phyloP scores from a whole-genome alignment of 306 rosid genomes.

The Acacia confusa region DNA sequence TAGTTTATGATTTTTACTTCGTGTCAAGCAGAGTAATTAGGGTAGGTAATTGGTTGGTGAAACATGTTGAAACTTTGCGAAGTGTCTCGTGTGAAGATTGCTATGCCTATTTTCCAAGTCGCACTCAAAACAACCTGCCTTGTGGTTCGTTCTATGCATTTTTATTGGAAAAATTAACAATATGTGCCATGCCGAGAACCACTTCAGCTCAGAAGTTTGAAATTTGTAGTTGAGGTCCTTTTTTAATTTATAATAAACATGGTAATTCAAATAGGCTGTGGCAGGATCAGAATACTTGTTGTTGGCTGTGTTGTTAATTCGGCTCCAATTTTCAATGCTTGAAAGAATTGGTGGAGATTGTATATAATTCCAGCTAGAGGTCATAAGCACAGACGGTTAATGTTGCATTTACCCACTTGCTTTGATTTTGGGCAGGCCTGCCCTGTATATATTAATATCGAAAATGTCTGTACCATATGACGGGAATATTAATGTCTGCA shows the following conservation, averaged over 20 bases:
- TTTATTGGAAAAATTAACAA: neutral
- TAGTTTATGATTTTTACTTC: neutral
- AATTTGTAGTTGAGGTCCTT: neutral
- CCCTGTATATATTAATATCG: neutral
- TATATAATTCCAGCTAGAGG: neutral
- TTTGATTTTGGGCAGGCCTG: neutral
- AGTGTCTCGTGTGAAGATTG: neutral
- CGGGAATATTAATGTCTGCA: neutral
- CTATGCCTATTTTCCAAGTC: neutral
- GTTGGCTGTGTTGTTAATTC: neutral
- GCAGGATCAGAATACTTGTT: neutral
- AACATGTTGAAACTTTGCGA: neutral
- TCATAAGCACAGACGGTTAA: neutral
- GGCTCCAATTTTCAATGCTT: neutral
- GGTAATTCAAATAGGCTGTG: neutral
- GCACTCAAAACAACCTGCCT: neutral
- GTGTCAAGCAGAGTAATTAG: neutral
- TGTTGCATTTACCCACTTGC: neutral
- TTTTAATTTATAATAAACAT: neutral
- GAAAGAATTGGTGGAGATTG: neutral
- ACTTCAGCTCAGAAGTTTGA: neutral
- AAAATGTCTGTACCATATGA: neutral
- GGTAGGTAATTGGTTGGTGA: neutral
- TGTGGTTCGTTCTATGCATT: neutral
- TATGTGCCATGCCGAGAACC: neutral